Conservation (phyloP, 2,329 filamentous ascomycete genomes). For the Fusarium sp. region DNA sequence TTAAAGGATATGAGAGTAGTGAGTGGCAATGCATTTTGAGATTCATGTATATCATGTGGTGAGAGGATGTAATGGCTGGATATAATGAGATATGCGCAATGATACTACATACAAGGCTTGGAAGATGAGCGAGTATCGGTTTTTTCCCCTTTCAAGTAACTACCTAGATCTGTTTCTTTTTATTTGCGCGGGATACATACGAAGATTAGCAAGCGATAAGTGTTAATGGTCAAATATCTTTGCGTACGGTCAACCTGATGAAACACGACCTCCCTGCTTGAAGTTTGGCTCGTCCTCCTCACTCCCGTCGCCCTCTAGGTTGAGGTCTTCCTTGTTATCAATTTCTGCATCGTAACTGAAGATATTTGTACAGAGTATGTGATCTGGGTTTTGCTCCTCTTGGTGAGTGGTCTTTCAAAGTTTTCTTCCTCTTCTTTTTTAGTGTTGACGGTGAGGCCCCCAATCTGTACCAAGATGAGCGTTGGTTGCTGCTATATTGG, state of each 20-base stretch:
- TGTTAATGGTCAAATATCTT: background rate
- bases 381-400: background rate
- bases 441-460: background rate
- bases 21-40: background rate
- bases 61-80: slow-evolving; percentile 12
- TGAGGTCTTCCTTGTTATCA: background rate
- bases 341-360: background rate
- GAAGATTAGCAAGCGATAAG: background rate
- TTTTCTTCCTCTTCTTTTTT: background rate
- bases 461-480: background rate
- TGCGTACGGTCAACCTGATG: background rate
- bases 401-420: background rate
- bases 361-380: background rate
- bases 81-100: slow-evolving; percentile 41
- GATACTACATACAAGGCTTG: slow-evolving; percentile 29
- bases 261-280: background rate
- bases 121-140: slow-evolving; percentile 12
- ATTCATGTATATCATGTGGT: slow-evolving; percentile 18
- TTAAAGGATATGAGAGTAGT: background rate
- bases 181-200: background rate
- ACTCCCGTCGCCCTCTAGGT: background rate
- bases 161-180: slow-evolving; percentile 1
- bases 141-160: slow-evolving; percentile 5
- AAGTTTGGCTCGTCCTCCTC: background rate
- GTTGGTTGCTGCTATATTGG: background rate